Evolutionary conservation across 306 rosid species (phyloP).

Genomic region (Trifolium repens): DNA sequence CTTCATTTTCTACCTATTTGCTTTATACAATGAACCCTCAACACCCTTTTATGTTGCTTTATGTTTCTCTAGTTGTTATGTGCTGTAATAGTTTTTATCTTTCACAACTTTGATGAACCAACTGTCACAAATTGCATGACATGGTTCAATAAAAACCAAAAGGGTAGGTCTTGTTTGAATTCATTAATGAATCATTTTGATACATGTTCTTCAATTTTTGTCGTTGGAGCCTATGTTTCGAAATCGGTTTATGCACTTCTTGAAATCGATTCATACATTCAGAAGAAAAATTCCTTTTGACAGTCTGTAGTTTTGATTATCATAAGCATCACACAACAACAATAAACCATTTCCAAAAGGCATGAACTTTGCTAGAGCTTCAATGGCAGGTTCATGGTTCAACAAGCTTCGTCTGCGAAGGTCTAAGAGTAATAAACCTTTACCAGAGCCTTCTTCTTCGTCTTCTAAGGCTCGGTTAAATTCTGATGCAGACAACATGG

Average conservation of each 20-base stretch:
- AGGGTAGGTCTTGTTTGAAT: conserved; percentile 44
- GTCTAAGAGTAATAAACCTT: conserved; percentile 73
- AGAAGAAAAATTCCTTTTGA: conserved; percentile 74
- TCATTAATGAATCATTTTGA: conserved; percentile 42
- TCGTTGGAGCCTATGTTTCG: conserved; percentile 63
- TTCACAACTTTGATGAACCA: conserved; percentile 38
- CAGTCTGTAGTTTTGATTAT: conserved; percentile 4
- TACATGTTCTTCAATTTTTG: conserved; percentile 38
- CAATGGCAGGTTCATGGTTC: conserved; percentile 81
- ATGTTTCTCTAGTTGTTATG: conserved; percentile 28
- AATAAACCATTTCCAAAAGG: conserved; percentile 10
- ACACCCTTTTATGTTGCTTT: conserved; percentile 3
- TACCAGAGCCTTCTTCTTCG: conserved; percentile 59
- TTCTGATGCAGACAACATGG: conserved; percentile 74
- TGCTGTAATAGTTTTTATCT: conserved; percentile 24
- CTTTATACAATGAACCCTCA: conserved; percentile 52
- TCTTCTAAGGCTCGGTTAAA: conserved; percentile 57
- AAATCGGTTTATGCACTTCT: conserved; percentile 84
- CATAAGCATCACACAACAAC: not conserved
- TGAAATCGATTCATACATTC: conserved; percentile 77
- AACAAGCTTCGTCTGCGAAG: conserved; percentile 61
- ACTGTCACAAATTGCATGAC: conserved; percentile 3
- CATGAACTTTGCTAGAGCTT: conserved; percentile 34
- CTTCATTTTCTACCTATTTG: conserved; percentile 44
- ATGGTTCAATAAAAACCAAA: conserved; percentile 37